Evolutionary conservation across 495 filamentous ascomycete species (phyloP), one percentile per base, ranked within the genome.

Genomic region (Staphylotrichum longicolle): DNA sequence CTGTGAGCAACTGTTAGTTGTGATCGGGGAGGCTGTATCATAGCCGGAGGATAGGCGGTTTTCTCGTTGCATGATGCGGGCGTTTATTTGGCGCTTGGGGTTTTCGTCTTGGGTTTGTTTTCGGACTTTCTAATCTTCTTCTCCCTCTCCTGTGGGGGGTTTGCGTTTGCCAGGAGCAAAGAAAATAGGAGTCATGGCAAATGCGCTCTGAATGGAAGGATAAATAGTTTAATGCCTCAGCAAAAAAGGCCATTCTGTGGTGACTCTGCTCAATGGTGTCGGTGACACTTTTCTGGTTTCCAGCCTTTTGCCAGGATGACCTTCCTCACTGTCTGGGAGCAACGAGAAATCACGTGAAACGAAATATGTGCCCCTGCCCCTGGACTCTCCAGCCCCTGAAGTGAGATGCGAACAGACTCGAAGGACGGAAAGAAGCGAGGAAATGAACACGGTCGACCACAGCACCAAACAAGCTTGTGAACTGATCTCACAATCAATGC

Each of bases 141-240:
- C 42, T 34, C 15, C 9, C 30, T 48, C 14, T 14, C n/a, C 9
- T 7, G 14, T 6, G n/a, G 7, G 33, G 10, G 41, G 48, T 3
- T 39, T 54, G 40, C 35, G 46, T 58, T 61, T 55, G 61, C 49
- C 61, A 47, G 61, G 61, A 63, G 61, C 61, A 63, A 58, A 52
- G 46, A 53, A 41, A 30, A 30, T 32, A 54, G 51, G 51, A 42
- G 9, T 42, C 20, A 27, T 27, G 20, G 20, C 20, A 27, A 27
- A 27, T 27, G 20, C 20, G 20, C 20, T 27, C 1, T 27, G 20
- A 27, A 27, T 27, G 20, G 20, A 27, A 27, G 20, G 20, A 27
- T 27, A 27, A 27, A 27, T 27, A 27, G 20, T 27, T 27, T 27
- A 27, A 27, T 27, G 20, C 20, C 20, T 27, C 1, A 27, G 20